Evolutionary conservation across 2,329 filamentous ascomycete species (phyloP).

Genomic region (Amylocarpus encephaloides): DNA sequence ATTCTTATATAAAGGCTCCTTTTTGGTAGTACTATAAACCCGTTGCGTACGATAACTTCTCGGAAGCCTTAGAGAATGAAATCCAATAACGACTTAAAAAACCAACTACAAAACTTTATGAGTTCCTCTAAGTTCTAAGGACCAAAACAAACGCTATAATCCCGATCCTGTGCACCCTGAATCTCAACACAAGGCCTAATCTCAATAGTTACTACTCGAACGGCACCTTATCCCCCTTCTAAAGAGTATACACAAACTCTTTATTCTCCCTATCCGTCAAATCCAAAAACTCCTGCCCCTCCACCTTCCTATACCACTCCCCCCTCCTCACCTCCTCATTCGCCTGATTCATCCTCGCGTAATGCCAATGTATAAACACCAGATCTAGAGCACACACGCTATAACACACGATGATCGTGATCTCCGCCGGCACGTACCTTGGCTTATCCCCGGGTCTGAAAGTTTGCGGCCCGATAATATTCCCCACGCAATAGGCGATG

Average conservation of each 20-base stretch:
- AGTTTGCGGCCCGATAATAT: slow-evolving; percentile 42
- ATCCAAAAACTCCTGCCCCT: slow-evolving; percentile 30
- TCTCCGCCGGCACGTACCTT: slow-evolving; percentile 31
- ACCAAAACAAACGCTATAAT: too few relatives aligned
- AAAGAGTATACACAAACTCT: slow-evolving; percentile 30
- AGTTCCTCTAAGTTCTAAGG: too few relatives aligned
- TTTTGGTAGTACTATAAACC: too few relatives aligned
- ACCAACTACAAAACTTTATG: too few relatives aligned
- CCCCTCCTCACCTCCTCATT: slow-evolving; percentile 19
- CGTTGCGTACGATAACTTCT: too few relatives aligned
- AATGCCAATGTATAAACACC: slow-evolving; percentile 24
- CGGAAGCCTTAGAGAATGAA: too few relatives aligned
- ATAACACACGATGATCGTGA: slow-evolving; percentile 41
- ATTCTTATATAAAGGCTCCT: too few relatives aligned
- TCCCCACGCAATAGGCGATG: slow-evolving; percentile 46
- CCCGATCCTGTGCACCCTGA: background rate
- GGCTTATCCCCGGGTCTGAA: slow-evolving; percentile 42
- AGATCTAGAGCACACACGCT: slow-evolving; percentile 19
- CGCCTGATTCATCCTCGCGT: slow-evolving; percentile 24
- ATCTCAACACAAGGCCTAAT: too few relatives aligned
- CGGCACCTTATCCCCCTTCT: background rate
- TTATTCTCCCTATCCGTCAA: slow-evolving; percentile 30
- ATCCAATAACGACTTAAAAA: too few relatives aligned
- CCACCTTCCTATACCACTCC: slow-evolving; percentile 25
- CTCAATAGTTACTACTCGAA: too few relatives aligned